These are phyloP conservation scores for Calocera viscosa DNA, from an alignment of 768 basidiomycete species.

Conservation along the genomic window DNA sequence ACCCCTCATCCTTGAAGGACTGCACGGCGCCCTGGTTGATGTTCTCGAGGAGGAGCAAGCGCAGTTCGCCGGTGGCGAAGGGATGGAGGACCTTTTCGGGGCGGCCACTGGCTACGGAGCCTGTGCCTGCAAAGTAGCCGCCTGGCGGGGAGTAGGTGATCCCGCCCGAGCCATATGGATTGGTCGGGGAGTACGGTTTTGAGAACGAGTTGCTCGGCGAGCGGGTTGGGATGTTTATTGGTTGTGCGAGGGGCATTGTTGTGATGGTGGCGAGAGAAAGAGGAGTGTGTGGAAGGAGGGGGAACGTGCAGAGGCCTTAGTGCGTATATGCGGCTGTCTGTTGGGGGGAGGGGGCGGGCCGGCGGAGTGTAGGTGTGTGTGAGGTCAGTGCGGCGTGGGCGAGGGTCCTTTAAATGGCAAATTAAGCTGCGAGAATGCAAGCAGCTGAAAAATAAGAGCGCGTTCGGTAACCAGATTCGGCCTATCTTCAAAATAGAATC, in stretches of 20 bases:
- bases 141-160: background rate
- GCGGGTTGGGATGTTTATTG: background rate
- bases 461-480: too few species aligned
- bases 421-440: background rate
- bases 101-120: conserved; percentile 26
- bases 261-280: background rate
- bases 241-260: background rate
- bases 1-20: conserved; percentile 69
- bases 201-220: background rate
- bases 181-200: background rate
- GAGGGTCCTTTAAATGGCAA: background rate
- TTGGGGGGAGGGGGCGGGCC: too few species aligned
- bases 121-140: background rate
- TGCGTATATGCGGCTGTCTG: background rate
- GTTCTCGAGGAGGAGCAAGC: conserved; percentile 83
- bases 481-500: too few species aligned
- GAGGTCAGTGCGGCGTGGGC: too few species aligned
- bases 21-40: conserved; percentile 83
- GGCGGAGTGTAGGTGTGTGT: too few species aligned
- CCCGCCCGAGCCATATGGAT: background rate
- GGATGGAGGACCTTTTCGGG: conserved; percentile 67
- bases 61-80: conserved; percentile 65
- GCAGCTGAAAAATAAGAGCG: background rate
- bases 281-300: background rate
- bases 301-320: background rate